These are phyloP conservation scores for Termitomyces sp. DNA, from an alignment of 768 basidiomycete species.

Conservation along the genomic window DNA sequence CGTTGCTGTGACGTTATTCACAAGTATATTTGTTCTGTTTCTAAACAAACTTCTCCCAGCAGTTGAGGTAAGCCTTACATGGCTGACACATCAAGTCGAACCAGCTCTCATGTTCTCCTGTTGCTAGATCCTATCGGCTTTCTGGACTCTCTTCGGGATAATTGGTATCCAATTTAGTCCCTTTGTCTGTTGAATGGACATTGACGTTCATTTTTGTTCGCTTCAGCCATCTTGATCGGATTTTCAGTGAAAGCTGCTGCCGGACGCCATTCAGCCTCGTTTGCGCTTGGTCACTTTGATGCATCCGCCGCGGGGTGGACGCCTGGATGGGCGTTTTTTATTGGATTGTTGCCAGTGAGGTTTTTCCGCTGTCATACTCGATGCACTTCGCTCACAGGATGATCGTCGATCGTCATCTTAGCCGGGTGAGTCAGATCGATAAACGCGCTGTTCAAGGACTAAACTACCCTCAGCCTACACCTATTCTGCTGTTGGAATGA, in stretches of 20 bases:
- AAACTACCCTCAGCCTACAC: slow-evolving; percentile 35
- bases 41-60: slow-evolving; percentile 44
- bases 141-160: slow-evolving; percentile 58
- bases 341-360: slow-evolving; percentile 53
- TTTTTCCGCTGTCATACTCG: background rate
- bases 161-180: slow-evolving; percentile 28
- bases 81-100: background rate
- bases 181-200: background rate
- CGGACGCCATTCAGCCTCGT: slow-evolving; percentile 49
- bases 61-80: slow-evolving; percentile 35
- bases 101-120: background rate
- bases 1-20: slow-evolving; percentile 42
- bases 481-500: slow-evolving; percentile 59
- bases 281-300: slow-evolving; percentile 55
- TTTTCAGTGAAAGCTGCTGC: slow-evolving; percentile 52
- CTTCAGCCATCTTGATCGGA: slow-evolving; percentile 47
- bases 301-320: slow-evolving; percentile 63
- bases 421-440: slow-evolving; percentile 22
- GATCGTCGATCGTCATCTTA: slow-evolving; percentile 9
- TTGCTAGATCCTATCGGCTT: slow-evolving; percentile 47
- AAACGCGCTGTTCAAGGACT: background rate
- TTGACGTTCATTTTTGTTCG: background rate
- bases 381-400: background rate
- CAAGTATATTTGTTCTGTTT: slow-evolving; percentile 50
- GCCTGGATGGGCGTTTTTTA: slow-evolving; percentile 65